phyloP scores from a whole-genome alignment of 2,329 filamentous ascomycete genomes.

The Tothia fuscella region DNA sequence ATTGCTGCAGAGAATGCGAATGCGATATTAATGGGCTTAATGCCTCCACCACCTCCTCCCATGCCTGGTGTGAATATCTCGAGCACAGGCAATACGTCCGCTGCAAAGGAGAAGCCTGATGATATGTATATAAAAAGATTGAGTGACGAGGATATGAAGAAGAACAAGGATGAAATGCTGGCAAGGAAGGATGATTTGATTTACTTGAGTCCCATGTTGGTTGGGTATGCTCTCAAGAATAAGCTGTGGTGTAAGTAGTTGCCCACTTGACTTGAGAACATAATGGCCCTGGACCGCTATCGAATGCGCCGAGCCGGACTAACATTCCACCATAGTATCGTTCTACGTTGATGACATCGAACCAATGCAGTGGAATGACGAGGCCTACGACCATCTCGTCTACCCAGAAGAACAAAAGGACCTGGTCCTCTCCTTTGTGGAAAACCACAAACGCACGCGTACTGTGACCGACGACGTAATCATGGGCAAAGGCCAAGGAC shows the following conservation, averaged over 20 bases:
- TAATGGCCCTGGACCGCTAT: not conserved
- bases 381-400: constrained; percentile 37
- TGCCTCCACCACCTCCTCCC: not conserved
- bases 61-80: not conserved
- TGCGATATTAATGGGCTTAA: not conserved
- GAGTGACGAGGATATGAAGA: constrained; percentile 23
- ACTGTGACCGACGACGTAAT: constrained; percentile 10
- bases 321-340: not conserved
- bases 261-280: too few species aligned
- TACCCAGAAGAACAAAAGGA: constrained; percentile 35
- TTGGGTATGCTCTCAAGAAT: constrained; percentile 36
- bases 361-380: constrained; percentile 33
- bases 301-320: not conserved
- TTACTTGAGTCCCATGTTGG: constrained; percentile 30
- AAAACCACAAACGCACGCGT: constrained; percentile 21
- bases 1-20: not conserved
- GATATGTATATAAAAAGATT: constrained; percentile 16
- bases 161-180: constrained; percentile 32
- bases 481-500: constrained; percentile 13
- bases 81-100: not conserved
- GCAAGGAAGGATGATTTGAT: constrained; percentile 26
- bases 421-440: constrained; percentile 35
- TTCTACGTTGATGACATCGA: constrained; percentile 28
- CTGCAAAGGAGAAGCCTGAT: not conserved
- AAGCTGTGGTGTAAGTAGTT: constrained; percentile 34